These are phyloP conservation scores for Glutinoglossum americanum DNA, from an alignment of 495 filamentous ascomycete species.

Conservation along the genomic window DNA sequence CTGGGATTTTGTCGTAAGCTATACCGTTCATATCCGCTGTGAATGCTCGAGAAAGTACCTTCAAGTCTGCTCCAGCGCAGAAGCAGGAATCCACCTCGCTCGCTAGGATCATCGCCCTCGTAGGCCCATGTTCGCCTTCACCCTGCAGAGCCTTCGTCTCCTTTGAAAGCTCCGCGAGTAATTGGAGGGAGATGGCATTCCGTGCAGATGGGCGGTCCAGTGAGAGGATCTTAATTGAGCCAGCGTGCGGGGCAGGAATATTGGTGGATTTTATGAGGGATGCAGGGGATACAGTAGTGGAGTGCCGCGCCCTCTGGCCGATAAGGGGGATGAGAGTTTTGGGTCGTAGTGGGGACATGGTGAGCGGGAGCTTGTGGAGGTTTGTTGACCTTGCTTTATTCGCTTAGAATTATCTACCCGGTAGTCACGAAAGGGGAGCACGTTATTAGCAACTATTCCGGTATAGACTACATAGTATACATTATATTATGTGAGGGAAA, in stretches of 20 bases:
- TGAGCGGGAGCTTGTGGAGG: not conserved
- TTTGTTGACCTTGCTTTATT: not conserved
- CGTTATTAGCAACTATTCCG: too few relatives aligned
- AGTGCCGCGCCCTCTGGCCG: not conserved
- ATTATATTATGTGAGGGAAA: too few relatives aligned
- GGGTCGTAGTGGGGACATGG: not conserved
- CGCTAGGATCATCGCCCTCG: conserved; percentile 57
- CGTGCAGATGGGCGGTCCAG: conserved; percentile 66
- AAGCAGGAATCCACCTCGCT: conserved; percentile 63
- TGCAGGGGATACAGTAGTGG: conserved; percentile 3
- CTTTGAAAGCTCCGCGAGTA: conserved; percentile 46
- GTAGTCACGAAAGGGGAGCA: too few relatives aligned
- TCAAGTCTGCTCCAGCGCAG: conserved; percentile 87
- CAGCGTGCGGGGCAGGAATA: conserved; percentile 57
- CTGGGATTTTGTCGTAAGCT: not conserved
- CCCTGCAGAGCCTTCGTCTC: conserved; percentile 45
- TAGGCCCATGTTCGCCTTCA: conserved; percentile 42
- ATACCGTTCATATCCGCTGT: not conserved
- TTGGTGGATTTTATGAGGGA: conserved; percentile 46
- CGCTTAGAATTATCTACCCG: not conserved
- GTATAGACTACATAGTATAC: too few relatives aligned
- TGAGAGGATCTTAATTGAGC: conserved; percentile 69
- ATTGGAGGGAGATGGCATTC: conserved; percentile 68
- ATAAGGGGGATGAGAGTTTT: not conserved
- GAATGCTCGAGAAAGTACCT: conserved; percentile 15